Base-by-base conservation (phyloP, 768 basidiomycete species). In the Obba rivulosa region DNA sequence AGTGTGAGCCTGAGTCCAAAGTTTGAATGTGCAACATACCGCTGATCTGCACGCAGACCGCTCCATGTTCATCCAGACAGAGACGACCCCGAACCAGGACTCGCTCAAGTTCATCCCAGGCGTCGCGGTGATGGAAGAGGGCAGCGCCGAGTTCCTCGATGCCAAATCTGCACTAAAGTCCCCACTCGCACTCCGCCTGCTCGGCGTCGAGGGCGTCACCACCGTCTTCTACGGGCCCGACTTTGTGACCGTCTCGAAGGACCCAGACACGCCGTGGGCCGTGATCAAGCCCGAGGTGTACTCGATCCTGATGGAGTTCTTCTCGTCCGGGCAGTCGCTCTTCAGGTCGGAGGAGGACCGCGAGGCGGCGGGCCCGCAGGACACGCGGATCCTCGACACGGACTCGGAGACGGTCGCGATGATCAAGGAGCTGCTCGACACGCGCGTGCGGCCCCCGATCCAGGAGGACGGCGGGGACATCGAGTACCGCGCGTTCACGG, bases 401-500 rank as follows among this genome's bases (percentile, higher is more conserved):
- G 96, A 99, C 64, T 87, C 88, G 18, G 96, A 98, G 66, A 90
- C 92, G 3, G 92, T 99, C 3, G 96, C 92, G 8, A 99, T 98
- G 95, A 93, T 99, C 58, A 99, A 99, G 66, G 96, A 99, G 63
- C 65, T 98, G 34, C 71, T 99, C 43, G 95, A 97, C 63, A 98
- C 94, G 2, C 73, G 96, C 13, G 92, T 99, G 16, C 73, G 96
- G 46, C 96, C 96, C 4, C 90, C 93, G 4, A 98, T 99, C 51
- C 94, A 94, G 89, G 96, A 98, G 65, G 95, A 99, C 48, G 96
- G 96, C 0, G 96, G 96, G 2, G 96, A 98, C 64, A 93, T 99
- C 49, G 95, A 98, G 68, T 99, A 89, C 64, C 79, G 85, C 31
- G 93, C 91, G 3, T 95, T 98, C 60, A 77, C 79, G 43, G 91